Percentiles rank a stretch among this genome's conserved stretches.
These are phyloP conservation scores for Drechslerella coelobrocha DNA, from an alignment of 2,329 filamentous ascomycete species.

Conservation along the genomic window DNA sequence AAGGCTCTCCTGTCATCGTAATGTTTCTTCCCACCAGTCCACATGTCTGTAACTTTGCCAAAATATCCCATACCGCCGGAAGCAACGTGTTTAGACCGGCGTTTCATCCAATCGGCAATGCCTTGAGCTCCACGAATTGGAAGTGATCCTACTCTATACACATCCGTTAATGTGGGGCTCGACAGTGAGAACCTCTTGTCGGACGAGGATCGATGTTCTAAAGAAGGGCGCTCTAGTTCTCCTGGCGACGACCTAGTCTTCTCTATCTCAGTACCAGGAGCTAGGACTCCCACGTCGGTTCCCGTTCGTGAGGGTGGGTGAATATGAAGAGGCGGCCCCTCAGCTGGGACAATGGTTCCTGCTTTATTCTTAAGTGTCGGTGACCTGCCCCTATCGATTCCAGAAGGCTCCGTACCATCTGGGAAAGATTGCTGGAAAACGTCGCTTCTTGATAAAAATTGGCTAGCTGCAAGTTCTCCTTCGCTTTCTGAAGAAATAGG, in stretches of 20 bases:
- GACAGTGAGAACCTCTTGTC: slow-evolving; percentile 57
- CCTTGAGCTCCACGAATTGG: slow-evolving; percentile 83
- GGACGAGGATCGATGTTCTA: slow-evolving; percentile 30
- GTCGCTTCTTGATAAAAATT: slow-evolving; percentile 85
- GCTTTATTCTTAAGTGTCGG: slow-evolving; percentile 41
- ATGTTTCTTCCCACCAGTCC: slow-evolving; percentile 87
- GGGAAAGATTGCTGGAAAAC: slow-evolving; percentile 80
- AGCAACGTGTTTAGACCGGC: slow-evolving; percentile 80
- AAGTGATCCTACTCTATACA: slow-evolving; percentile 71
- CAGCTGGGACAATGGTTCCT: slow-evolving; percentile 30
- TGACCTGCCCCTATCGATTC: slow-evolving; percentile 37
- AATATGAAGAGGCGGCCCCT: slow-evolving; percentile 30
- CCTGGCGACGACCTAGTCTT: slow-evolving; percentile 34
- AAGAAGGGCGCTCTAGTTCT: slow-evolving; percentile 28
- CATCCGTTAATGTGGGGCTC: slow-evolving; percentile 64
- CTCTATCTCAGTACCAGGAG: slow-evolving; percentile 15
- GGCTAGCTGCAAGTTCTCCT: slow-evolving; percentile 80
- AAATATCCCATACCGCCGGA: slow-evolving; percentile 95
- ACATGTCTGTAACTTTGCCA: slow-evolving; percentile 96
- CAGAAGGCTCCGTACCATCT: slow-evolving; percentile 16
- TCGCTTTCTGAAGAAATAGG: slow-evolving; percentile 73
- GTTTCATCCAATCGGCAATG: slow-evolving; percentile 81
- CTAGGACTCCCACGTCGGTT: slow-evolving; percentile 24
- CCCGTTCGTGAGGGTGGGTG: slow-evolving; percentile 42
- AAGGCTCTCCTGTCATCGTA: slow-evolving; percentile 66